These are phyloP conservation scores for Tetradesmus lagerheimii DNA, from an alignment of 139 green algal species.

Conservation along the genomic window DNA sequence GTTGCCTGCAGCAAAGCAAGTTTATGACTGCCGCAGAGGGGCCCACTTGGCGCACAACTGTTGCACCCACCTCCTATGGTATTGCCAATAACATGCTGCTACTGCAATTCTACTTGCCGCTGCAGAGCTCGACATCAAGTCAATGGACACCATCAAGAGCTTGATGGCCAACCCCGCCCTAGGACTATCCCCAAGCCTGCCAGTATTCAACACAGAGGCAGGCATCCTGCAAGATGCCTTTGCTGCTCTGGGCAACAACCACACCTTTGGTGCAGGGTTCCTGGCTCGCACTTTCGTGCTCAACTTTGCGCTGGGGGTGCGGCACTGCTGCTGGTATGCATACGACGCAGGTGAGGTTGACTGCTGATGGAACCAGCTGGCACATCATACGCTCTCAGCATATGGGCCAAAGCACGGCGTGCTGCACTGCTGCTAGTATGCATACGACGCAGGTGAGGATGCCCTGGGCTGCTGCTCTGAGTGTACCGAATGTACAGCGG, in stretches of 20 bases:
- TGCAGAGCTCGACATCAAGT: not conserved
- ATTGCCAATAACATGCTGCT: no score
- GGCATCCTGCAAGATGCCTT: not conserved
- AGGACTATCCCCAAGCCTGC: not conserved
- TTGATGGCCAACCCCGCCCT: not conserved
- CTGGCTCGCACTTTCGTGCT: not conserved
- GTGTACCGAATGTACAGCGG: no score
- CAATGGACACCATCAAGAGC: not conserved
- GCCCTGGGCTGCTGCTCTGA: no score
- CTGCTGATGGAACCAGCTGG: not conserved
- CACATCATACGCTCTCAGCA: not conserved
- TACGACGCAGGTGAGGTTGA: not conserved
- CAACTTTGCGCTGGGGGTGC: not conserved
- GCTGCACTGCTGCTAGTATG: not conserved
- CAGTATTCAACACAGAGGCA: conserved; percentile 4
- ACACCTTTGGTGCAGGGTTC: not conserved
- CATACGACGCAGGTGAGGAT: not conserved
- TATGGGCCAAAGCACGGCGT: not conserved
- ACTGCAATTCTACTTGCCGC: no score
- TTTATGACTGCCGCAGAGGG: no score
- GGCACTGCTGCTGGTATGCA: not conserved
- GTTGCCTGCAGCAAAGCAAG: no score
- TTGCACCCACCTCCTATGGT: no score
- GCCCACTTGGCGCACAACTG: no score
- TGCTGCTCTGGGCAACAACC: not conserved